Base-by-base conservation (phyloP, 2,329 filamentous ascomycete species). In the Pestalotiopsis sp. region DNA sequence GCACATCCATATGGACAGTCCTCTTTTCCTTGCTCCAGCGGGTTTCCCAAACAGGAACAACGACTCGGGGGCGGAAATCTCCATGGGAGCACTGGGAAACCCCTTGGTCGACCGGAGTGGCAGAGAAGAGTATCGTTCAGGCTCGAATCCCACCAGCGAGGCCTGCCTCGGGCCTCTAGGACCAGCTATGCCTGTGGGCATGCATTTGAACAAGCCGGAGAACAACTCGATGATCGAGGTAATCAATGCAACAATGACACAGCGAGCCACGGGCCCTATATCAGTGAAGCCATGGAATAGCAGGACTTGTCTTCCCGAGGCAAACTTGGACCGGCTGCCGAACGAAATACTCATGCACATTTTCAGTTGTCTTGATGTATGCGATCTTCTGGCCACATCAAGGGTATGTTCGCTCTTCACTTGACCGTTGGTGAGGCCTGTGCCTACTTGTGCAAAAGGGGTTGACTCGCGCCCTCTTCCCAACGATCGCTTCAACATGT, bases 331-430 rank as follows among this genome's bases (percentile, higher is more conserved):
- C 65, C 76, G 78, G 57, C 78, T 90, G 61, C 88, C 88, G 27
- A 88, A 86, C 76, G 88, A 90, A 77, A 76, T 90, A 36, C 77
- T 90, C 66, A 82, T 86, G 70, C 83, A 87, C 68, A 86, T 90
- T 57, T 79, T 89, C 70, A 81, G 83, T 66, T 87, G 85, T 72
- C 79, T 90, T 67, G 88, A 90, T 70, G 86, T 90, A 60, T 81
- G 81, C 74, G 88, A 90, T 76, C 77, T 90, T 69, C 79, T 90
- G 65, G 81, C 83, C 70, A 83, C 82, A 66, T 90, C 87, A 65
- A 83, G 87, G 80, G 87, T 90, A 83, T 78, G 83, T 83, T 36
- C 66, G 68, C 62, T 49, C 63, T 25, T 45, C 9, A 20, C 65
- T 17, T 67, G 66, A 59, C 67, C 17, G 64, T 14, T 25, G 63